Evolutionary conservation across 1,284 basidiomycete species (phyloP).

Genomic region (Apiotrichum sp.): DNA sequence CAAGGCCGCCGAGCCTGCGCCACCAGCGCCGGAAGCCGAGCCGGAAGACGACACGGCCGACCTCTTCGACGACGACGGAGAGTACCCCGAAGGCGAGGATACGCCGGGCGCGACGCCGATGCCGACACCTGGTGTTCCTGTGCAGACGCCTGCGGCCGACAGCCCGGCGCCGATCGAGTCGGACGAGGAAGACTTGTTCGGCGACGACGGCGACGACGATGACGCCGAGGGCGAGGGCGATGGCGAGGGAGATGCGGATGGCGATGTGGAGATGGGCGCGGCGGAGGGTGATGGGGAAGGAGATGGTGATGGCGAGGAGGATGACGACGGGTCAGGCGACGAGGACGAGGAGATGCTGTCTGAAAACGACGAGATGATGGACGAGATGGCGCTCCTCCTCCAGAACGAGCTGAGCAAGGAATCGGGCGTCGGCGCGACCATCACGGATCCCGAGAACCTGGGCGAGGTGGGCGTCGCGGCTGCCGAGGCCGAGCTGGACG

Average conservation of each 20-base stretch:
- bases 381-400: slow-evolving; percentile 36
- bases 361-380: slow-evolving; percentile 30
- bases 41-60: slow-evolving; percentile 28
- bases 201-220: slow-evolving; percentile 23
- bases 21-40: slow-evolving; percentile 11
- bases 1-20: slow-evolving; percentile 1
- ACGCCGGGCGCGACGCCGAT: slow-evolving; percentile 26
- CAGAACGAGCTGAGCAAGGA: slow-evolving; percentile 38
- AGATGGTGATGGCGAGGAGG: slow-evolving; percentile 18
- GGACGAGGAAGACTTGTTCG: slow-evolving; percentile 30
- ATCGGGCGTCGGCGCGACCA: slow-evolving; percentile 8
- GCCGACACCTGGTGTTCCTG: slow-evolving; percentile 17
- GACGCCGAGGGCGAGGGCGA: slow-evolving; percentile 17
- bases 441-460: background rate
- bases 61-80: slow-evolving; percentile 20
- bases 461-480: slow-evolving; percentile 4
- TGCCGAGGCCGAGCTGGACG: slow-evolving; percentile 10
- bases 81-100: slow-evolving; percentile 20
- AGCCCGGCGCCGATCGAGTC: slow-evolving; percentile 6
- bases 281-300: slow-evolving; percentile 2
- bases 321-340: slow-evolving; percentile 15
- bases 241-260: slow-evolving; percentile 14
- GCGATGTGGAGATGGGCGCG: background rate
- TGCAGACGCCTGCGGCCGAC: slow-evolving; percentile 8
- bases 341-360: slow-evolving; percentile 11